Evolutionary conservation across 495 filamentous ascomycete genomes (phyloP).

Genomic region (Aspergillus sclerotioniger): DNA sequence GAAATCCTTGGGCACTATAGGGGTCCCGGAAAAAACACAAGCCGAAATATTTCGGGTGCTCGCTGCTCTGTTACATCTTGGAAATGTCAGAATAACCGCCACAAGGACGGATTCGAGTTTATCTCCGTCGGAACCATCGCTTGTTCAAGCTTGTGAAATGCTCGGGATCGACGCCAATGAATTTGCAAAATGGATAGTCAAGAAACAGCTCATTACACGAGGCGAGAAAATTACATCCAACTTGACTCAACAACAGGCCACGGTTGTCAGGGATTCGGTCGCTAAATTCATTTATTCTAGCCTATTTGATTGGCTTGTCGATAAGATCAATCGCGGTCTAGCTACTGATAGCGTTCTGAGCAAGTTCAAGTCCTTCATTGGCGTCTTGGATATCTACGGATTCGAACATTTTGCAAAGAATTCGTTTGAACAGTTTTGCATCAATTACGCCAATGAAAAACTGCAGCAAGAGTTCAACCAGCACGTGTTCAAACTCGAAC

Average conservation of each 20-base stretch:
- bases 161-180: constrained; percentile 83
- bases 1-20: constrained; percentile 83
- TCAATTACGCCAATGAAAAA: constrained; percentile 99
- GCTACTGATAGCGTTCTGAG: constrained; percentile 84
- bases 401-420: constrained; percentile 99
- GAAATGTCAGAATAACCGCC: constrained; percentile 92
- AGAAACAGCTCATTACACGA: constrained; percentile 95
- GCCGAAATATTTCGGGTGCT: constrained; percentile 86
- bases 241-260: constrained; percentile 87
- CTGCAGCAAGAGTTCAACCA: constrained; percentile 99
- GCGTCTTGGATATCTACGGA: constrained; percentile 98
- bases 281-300: constrained; percentile 99
- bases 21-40: constrained; percentile 72
- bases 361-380: constrained; percentile 90
- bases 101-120: constrained; percentile 85
- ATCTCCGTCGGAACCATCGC: constrained; percentile 72
- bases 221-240: constrained; percentile 98
- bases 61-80: constrained; percentile 89
- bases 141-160: constrained; percentile 79
- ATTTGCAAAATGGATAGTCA: constrained; percentile 98
- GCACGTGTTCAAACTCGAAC: constrained; percentile 99
- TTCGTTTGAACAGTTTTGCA: constrained; percentile 99
- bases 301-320: constrained; percentile 97
- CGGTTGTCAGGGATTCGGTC: constrained; percentile 94
- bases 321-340: constrained; percentile 86